Base-by-base conservation (phyloP, 1,284 basidiomycete genomes). In the Apiotrichum domesticum region DNA sequence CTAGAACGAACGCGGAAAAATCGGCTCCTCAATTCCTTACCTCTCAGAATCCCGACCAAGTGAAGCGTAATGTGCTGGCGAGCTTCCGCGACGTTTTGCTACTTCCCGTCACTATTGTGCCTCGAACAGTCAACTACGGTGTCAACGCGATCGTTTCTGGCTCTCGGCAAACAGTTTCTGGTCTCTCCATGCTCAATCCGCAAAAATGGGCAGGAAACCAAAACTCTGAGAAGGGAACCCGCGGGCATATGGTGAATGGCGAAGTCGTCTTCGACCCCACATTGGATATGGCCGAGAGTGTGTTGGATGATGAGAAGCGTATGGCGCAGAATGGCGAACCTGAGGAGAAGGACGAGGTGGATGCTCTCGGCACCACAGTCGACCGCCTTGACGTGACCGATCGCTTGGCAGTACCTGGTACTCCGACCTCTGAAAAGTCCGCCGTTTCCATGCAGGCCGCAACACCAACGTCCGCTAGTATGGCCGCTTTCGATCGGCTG, bases 21-120 rank as follows among this genome's bases (percentile, higher is more conserved):
- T 32, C 51, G 37, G 77, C 69, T 11, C 80, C 76, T 46, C 79
- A 80, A 35, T 96, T 97, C 74, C 80, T 96, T 3, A 80, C 82
- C 4, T 87, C 92, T 0, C 83, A 87, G 50, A 96, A 97, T 67
- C 92, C 94, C 0, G 91, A 92, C 0, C 85, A 87, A 61, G 85
- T 95, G 56, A 98, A 98, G 72, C 85, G 90, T 21, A 96, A 88
- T 62, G 89, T 98, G 10, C 81, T 98, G 1, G 87, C 90, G 0
- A 90, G 90, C 0, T 98, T 98, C 77, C 89, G 89, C 9, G 87
- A 90, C 58, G 85, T 92, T 0, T 83, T 98, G 0, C 79, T 98
- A 0, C 80, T 97, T 0, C 95, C 95, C 0, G 95, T 98, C 15
- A 96, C 92, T 1, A 96, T 98, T 64, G 93, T 98, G 1, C 95